These are phyloP conservation scores for Didymella sp. DNA, from an alignment of 2,329 filamentous ascomycete species.

Conservation along the genomic window DNA sequence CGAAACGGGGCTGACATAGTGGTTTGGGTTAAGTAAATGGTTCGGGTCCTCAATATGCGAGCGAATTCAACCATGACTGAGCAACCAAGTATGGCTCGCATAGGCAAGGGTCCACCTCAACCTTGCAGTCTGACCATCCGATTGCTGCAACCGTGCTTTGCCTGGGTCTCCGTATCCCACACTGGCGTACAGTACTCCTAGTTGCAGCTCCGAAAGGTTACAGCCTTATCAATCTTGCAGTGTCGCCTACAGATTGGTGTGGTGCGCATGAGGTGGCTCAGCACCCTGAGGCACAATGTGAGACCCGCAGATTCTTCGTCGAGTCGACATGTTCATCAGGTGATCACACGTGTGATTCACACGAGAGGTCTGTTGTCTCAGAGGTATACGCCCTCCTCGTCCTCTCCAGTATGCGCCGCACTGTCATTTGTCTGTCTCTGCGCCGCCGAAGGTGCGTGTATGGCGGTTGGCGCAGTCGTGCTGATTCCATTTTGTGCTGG, in stretches of 20 bases:
- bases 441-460: not conserved
- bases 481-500: constrained; percentile 2
- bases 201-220: not conserved
- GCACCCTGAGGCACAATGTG: too few species aligned
- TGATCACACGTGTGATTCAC: not conserved
- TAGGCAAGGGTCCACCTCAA: not conserved
- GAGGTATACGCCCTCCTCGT: constrained; percentile 17
- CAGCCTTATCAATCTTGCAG: not conserved
- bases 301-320: not conserved
- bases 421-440: constrained; percentile 1
- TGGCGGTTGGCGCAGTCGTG: not conserved
- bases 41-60: too few species aligned
- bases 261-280: too few species aligned
- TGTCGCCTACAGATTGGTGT: too few species aligned
- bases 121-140: not conserved
- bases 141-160: not conserved
- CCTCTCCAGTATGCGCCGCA: constrained; percentile 2
- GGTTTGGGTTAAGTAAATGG: not conserved
- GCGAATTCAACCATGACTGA: not conserved
- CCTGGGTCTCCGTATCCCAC: not conserved
- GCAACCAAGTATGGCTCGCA: not conserved
- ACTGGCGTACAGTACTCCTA: not conserved
- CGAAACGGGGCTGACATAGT: not conserved
- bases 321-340: not conserved
- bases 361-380: not conserved